Evolutionary conservation across 108 stramenopile species (phyloP).

Genomic region (Nannochloropsis oceanica): DNA sequence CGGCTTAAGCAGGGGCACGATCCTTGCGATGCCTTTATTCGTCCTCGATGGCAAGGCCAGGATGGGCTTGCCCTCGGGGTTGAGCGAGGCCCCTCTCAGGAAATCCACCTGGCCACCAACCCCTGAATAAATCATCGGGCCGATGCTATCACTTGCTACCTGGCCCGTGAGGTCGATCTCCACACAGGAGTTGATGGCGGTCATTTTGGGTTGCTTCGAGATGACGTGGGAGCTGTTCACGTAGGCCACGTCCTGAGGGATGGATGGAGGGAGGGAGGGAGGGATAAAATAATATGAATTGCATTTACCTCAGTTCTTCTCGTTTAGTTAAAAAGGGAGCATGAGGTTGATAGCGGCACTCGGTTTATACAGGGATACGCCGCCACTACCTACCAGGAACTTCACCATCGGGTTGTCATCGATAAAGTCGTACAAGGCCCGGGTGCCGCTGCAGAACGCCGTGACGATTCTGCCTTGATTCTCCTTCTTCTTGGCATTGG

Average conservation of each 20-base stretch:
- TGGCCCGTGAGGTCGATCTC: constrained; percentile 29
- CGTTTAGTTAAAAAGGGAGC: not conserved
- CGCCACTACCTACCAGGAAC: not conserved
- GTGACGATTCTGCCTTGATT: constrained; percentile 10
- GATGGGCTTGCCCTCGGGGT: constrained; percentile 10
- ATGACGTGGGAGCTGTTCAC: constrained; percentile 16
- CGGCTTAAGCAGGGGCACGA: constrained; percentile 11
- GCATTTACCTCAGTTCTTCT: not conserved
- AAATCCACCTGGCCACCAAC: constrained; percentile 31
- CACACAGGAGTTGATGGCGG: constrained; percentile 19
- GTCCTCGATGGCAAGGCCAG: constrained; percentile 20
- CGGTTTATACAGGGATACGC: not conserved
- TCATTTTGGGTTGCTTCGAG: constrained; percentile 14
- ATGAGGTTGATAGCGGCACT: not conserved
- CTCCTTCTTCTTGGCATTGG: constrained; percentile 1
- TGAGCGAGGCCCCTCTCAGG: constrained; percentile 12
- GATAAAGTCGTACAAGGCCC: constrained; percentile 25
- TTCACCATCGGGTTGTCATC: constrained; percentile 22
- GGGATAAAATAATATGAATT: not conserved
- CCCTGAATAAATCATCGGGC: constrained; percentile 20
- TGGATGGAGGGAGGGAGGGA: not conserved
- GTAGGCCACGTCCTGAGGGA: not conserved
- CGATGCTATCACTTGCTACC: constrained; percentile 21
- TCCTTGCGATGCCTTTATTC: constrained; percentile 1
- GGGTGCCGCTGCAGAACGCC: constrained; percentile 12